A percentile compares a stretch with the other conserved stretches of the same genome.
phyloP scores from a whole-genome alignment of 768 basidiomycete species.

The Boletus reticulatus region DNA sequence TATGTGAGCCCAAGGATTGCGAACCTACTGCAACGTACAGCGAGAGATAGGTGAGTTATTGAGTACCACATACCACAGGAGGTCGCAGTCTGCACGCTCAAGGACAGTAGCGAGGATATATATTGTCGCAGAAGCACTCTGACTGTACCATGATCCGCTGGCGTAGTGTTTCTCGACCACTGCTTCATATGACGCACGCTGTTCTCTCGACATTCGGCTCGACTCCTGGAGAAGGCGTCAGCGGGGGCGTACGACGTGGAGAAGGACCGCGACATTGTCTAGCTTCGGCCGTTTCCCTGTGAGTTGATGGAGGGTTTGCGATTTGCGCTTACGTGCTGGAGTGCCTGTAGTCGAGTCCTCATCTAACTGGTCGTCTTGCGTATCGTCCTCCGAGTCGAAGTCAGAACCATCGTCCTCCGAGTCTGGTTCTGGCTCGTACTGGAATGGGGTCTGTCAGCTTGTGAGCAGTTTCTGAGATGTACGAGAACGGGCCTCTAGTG shows the following conservation, averaged over 20 bases:
- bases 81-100: slow-evolving; percentile 89
- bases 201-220: slow-evolving; percentile 63
- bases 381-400: slow-evolving; percentile 43
- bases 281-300: slow-evolving; percentile 59
- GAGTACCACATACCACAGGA: slow-evolving; percentile 68
- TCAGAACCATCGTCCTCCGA: slow-evolving; percentile 59
- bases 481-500: slow-evolving; percentile 62
- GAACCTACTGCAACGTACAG: slow-evolving; percentile 51
- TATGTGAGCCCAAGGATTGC: slow-evolving; percentile 91
- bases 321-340: slow-evolving; percentile 50
- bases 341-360: slow-evolving; percentile 39
- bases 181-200: slow-evolving; percentile 60
- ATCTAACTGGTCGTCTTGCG: slow-evolving; percentile 40
- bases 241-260: neutral
- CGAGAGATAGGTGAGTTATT: neutral
- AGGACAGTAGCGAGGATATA: slow-evolving; percentile 90
- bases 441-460: slow-evolving; percentile 6
- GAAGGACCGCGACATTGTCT: slow-evolving; percentile 39
- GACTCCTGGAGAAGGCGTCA: slow-evolving; percentile 37
- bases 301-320: slow-evolving; percentile 36
- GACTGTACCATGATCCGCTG: slow-evolving; percentile 83
- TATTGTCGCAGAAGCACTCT: slow-evolving; percentile 84
- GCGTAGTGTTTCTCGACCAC: slow-evolving; percentile 80
- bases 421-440: slow-evolving; percentile 80
- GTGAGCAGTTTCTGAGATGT: neutral